Evolutionary conservation across 2,329 filamentous ascomycete genomes (phyloP), one percentile per base, ranked within the genome.

Genomic region (Botryotinia narcissicola): DNA sequence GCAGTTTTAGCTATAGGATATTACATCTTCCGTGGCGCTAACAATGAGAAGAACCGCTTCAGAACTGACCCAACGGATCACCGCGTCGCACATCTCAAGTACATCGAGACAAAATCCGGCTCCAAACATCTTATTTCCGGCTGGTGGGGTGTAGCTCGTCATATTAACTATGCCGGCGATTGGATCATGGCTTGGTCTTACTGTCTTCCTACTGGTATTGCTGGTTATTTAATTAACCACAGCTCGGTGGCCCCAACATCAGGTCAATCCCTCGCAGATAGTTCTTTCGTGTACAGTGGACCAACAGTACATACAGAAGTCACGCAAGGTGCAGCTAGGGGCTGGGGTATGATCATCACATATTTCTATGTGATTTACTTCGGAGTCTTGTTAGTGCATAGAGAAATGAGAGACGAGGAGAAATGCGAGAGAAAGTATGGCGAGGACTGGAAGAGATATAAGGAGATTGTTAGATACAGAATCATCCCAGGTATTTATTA

Each of bases 341-440:
- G 94, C 35, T 97, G 92, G 89, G 94, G 92, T 64, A 94, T 95
- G 83, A 85, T 95, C 63, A 89, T 98, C 77, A 97, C 95, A 0
- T 98, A 98, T 85, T 98, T 98, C 81, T 98, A 97, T 84, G 87
- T 98, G 78, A 79, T 97, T 12, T 98, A 98, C 85, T 98, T 98
- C 84, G 94, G 91, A 5, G 84, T 97, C 20, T 84, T 98, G 75
- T 86, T 98, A 18, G 85, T 98, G 71, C 95, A 98, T 81, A 92
- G 95, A 32, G 94, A 97, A 81, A 85, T 90, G 74, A 88, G 95
- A 71, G 95, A 98, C 78, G 95, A 98, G 78, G 92, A 93, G 81
- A 97, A 97, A 86, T 98, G 95, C 83, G 86, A 88, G 76, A 88
- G 88, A 80, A 98, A 98, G 86, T 98, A 98, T 80, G 95, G 95